phyloP scores from a whole-genome alignment of 805 yeast genomes.

The Pichia heedii region DNA sequence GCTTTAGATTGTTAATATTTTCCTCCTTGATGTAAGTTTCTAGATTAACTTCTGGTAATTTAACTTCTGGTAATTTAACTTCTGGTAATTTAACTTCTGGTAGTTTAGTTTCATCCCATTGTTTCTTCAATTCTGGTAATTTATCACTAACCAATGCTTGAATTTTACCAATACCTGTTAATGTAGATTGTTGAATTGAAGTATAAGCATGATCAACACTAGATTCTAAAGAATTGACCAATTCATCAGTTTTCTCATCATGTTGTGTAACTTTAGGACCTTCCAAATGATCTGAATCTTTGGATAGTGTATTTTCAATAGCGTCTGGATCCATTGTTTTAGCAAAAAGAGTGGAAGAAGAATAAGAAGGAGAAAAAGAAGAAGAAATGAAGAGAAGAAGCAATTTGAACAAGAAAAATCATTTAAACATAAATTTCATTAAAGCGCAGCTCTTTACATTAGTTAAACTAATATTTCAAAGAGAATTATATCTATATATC shows the following conservation, averaged over 20 bases:
- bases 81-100: slow-evolving; percentile 9
- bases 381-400: neutral
- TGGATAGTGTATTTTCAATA: slow-evolving; percentile 2
- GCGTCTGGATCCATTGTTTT: slow-evolving; percentile 8
- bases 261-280: slow-evolving; percentile 10
- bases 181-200: slow-evolving; percentile 34
- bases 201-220: slow-evolving; percentile 32
- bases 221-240: slow-evolving; percentile 46
- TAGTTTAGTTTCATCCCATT: slow-evolving; percentile 18
- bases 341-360: neutral
- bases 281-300: neutral
- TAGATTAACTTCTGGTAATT: slow-evolving; percentile 12
- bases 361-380: too few species aligned
- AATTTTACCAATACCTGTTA: slow-evolving; percentile 28
- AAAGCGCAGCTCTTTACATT: too few species aligned
- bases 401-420: too few species aligned
- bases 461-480: too few species aligned
- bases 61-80: slow-evolving; percentile 9
- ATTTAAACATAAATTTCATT: too few species aligned
- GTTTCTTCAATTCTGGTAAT: slow-evolving; percentile 26
- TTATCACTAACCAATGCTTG: slow-evolving; percentile 17
- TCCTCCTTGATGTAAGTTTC: slow-evolving; percentile 12
- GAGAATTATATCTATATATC: too few species aligned
- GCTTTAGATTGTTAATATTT: slow-evolving; percentile 19
- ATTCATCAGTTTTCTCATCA: slow-evolving; percentile 42